Evolutionary conservation across 2,329 filamentous ascomycete species (phyloP).

Genomic region (Colletotrichum echinochloae): DNA sequence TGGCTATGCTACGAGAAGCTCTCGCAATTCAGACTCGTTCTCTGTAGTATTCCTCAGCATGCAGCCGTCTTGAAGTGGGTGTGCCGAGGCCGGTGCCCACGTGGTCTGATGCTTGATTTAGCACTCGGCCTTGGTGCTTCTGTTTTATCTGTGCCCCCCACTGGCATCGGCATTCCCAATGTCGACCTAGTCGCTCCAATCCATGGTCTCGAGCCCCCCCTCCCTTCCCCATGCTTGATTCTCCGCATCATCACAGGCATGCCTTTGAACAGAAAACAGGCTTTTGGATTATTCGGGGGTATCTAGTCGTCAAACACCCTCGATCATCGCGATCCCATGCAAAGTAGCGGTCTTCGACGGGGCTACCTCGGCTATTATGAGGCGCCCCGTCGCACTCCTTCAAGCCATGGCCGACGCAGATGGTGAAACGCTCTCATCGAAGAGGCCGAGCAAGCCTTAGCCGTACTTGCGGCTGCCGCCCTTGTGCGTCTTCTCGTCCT

Average conservation of each 20-base stretch:
- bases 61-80: too few species aligned
- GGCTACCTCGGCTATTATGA: background rate
- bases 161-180: too few species aligned
- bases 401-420: background rate
- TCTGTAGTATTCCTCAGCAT: too few species aligned
- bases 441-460: slow-evolving; percentile 48
- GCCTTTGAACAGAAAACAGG: slow-evolving; percentile 22
- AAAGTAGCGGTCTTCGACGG: background rate
- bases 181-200: background rate
- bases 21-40: too few species aligned
- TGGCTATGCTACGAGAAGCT: too few species aligned
- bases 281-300: slow-evolving; percentile 25
- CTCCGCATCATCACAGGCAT: background rate
- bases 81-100: too few species aligned
- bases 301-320: slow-evolving; percentile 24
- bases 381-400: background rate
- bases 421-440: background rate
- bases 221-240: background rate
- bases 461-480: slow-evolving; percentile 69
- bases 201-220: too few species aligned
- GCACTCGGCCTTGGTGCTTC: too few species aligned
- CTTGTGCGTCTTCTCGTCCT: slow-evolving; percentile 54
- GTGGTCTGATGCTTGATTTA: too few species aligned
- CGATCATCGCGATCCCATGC: background rate
- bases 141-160: too few species aligned